Evolutionary conservation across 129 eudicot species (phyloP).

Genomic region (Escallonia rubra): DNA sequence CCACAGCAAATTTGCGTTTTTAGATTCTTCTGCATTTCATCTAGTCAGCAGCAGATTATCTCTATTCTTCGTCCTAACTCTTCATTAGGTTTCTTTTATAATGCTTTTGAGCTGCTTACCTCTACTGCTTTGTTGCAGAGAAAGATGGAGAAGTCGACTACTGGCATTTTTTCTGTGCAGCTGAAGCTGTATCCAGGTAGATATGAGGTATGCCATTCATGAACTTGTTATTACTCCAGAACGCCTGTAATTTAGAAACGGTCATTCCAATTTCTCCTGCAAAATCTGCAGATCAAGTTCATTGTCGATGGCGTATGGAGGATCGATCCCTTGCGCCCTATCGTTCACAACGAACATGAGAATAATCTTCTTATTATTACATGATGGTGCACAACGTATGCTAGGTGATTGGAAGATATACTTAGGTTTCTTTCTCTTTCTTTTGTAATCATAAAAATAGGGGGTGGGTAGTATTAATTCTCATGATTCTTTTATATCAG

Average conservation of each 20-base stretch:
- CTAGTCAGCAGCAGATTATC: too few relatives aligned
- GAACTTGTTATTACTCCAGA: background rate
- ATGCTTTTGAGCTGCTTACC: slow-evolving; percentile 7
- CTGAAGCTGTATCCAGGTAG: slow-evolving; percentile 72
- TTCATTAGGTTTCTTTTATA: background rate
- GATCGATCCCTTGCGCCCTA: slow-evolving; percentile 69
- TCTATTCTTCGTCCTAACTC: too few relatives aligned
- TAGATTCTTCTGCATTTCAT: too few relatives aligned
- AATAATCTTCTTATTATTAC: slow-evolving; percentile 59
- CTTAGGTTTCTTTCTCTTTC: background rate
- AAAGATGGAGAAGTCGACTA: slow-evolving; percentile 69
- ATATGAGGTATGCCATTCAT: slow-evolving; percentile 51
- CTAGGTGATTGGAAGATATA: background rate
- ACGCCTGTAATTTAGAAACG: background rate
- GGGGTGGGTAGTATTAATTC: too few relatives aligned
- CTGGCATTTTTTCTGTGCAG: slow-evolving; percentile 47
- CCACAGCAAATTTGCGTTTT: too few relatives aligned
- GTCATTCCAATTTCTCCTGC: background rate
- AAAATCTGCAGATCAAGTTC: slow-evolving; percentile 59
- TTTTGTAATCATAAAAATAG: background rate
- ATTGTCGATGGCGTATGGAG: slow-evolving; percentile 82
- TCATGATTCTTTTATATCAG: too few relatives aligned
- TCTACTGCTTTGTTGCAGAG: slow-evolving; percentile 41
- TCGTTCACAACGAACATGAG: slow-evolving; percentile 46
- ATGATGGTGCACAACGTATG: background rate